Evolutionary conservation across 2,329 filamentous ascomycete genomes (phyloP), one percentile per base, ranked within the genome.

Genomic region (Xylaria sp.): DNA sequence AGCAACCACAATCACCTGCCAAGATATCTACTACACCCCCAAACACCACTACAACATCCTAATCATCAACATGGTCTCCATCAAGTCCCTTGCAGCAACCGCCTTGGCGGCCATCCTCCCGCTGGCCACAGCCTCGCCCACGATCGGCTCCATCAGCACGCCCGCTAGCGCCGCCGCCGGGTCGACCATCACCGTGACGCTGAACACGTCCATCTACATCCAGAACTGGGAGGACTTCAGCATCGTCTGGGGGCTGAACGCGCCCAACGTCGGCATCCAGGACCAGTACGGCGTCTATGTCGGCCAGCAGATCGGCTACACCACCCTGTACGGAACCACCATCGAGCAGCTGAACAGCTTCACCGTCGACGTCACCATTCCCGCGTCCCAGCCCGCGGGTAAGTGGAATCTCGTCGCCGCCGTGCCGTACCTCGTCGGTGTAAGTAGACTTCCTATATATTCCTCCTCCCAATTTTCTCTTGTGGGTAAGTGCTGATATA

Each of bases 171-270:
- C 71, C 4, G 64, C 56, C 2, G 74, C 75, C 50, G 78, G 78
- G 2, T 30, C 63, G 11, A 75, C 61, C 58, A 64, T 79, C 48
- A 72, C 67, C 2, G 75, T 68, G 14, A 77, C 72, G 8, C 62
- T 80, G 21, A 64, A 62, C 45, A 77, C 76, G 17, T 61, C 74
- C 21, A 75, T 74, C 70, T 79, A 79, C 75, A 67, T 76, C 48
- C 76, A 79, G 74, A 80, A 80, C 75, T 79, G 71, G 72, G 71
- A 76, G 61, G 78, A 80, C 72, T 79, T 74, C 69, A 67, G 74
- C 55, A 75, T 80, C 65, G 61, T 76, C 47, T 80, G 76, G 76
- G 78, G 75, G 1, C 32, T 79, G 17, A 36, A 69, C 2, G 57
- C 71, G 11, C 57, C 62, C 8, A n/a, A n/a, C 21, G 56, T 32